Conservation (phyloP, 2,329 filamentous ascomycete genomes). For the Apiospora rasikravindrae region DNA sequence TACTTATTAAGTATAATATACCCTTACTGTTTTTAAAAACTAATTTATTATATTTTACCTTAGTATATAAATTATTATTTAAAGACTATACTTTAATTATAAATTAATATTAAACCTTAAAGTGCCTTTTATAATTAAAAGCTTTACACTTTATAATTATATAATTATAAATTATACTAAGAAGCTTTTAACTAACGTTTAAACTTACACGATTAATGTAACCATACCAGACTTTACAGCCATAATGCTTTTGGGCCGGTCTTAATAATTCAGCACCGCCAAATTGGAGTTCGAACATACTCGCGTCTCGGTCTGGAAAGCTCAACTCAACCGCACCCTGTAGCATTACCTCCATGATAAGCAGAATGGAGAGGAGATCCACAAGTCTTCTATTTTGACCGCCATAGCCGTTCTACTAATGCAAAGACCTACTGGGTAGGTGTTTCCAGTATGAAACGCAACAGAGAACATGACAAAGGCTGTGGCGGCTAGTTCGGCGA, state of each 20-base stretch:
- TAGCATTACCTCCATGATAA: background rate
- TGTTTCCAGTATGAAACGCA: background rate
- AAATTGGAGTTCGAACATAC: background rate
- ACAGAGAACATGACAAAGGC: background rate
- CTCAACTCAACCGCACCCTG: background rate
- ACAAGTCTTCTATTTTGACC: background rate
- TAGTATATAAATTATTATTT: background rate
- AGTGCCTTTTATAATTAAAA: too few species aligned
- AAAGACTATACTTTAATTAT: background rate
- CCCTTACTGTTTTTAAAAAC: background rate
- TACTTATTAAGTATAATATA: background rate
- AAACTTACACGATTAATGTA: too few species aligned
- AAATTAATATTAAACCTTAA: background rate
- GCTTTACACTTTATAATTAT: background rate
- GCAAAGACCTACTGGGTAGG: background rate
- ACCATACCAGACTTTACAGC: background rate
- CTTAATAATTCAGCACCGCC: background rate
- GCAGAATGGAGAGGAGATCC: background rate
- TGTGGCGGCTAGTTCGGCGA: background rate
- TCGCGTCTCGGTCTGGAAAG: background rate
- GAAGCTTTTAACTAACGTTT: background rate
- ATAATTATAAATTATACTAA: background rate
- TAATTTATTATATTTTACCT: background rate
- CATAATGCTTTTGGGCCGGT: background rate
- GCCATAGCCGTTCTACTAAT: background rate